A percentile compares a stretch with the other conserved stretches of the same genome.
Conservation (phyloP, 1,139 yeast genomes). For the Saccharomyces hybrid region DNA sequence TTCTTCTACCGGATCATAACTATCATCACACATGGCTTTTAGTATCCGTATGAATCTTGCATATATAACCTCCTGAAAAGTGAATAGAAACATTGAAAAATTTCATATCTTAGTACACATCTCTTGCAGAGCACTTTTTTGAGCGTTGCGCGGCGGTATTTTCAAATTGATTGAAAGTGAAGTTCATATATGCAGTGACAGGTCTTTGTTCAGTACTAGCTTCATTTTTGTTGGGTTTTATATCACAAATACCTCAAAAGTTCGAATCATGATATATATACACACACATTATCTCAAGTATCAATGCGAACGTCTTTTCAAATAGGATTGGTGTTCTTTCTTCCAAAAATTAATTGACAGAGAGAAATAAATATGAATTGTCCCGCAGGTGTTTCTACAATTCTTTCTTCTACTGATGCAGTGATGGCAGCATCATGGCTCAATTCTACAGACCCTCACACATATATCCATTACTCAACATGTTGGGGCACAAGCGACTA, state of each 20-base stretch:
- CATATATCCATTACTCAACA: background rate
- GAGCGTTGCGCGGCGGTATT: background rate
- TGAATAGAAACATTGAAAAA: background rate
- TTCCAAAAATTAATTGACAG: background rate
- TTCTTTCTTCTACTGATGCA: background rate
- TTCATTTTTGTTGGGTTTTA: background rate
- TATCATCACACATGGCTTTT: background rate
- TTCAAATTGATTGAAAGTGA: background rate
- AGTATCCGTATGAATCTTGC: background rate
- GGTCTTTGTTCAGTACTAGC: background rate
- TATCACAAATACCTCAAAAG: background rate
- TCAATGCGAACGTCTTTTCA: background rate
- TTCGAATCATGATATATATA: background rate
- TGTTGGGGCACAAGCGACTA: background rate
- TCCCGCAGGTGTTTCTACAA: background rate
- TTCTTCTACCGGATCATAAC: conserved; percentile 2
- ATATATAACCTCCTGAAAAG: background rate
- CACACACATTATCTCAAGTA: background rate
- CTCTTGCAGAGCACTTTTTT: background rate
- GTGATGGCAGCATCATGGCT: background rate
- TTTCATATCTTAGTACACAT: background rate
- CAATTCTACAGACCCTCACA: background rate
- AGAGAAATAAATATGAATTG: background rate
- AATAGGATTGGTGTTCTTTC: background rate
- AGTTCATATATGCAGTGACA: background rate